Percentiles rank a stretch among this genome's conserved stretches.
Conservation (phyloP, 2,329 filamentous ascomycete species). For the Tolypocladium ophioglossoides region DNA sequence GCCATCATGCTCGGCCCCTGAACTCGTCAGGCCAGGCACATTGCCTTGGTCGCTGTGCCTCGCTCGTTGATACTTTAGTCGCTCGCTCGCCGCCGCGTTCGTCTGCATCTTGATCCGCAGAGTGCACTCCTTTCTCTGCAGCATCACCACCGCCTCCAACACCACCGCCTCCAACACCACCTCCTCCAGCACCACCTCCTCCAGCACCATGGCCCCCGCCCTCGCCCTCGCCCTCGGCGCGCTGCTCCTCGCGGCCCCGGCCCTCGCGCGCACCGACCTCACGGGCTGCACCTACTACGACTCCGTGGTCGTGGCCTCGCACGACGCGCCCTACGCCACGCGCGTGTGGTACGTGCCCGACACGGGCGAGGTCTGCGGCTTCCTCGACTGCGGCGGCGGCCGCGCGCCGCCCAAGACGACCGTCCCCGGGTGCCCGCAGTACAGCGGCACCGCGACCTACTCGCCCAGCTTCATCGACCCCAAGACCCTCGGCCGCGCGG, state of each 20-base stretch:
- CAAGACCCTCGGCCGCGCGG: conserved; percentile 13
- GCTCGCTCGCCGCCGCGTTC: not conserved
- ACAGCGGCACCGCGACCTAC: conserved; percentile 45
- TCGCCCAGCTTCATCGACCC: conserved; percentile 36
- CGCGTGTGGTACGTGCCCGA: conserved; percentile 50
- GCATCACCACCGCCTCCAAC: not conserved
- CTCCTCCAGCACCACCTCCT: too few relatives aligned
- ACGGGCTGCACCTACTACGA: conserved; percentile 33
- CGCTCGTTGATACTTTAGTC: not conserved
- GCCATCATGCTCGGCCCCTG: too few relatives aligned
- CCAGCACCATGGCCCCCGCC: conserved; percentile 12
- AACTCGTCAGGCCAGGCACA: too few relatives aligned
- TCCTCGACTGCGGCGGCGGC: conserved; percentile 58
- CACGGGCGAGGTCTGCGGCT: conserved; percentile 52
- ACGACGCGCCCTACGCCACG: conserved; percentile 27
- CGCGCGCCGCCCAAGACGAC: conserved; percentile 52
- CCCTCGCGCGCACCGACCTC: conserved; percentile 33
- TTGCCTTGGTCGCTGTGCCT: not conserved
- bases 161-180: not conserved
- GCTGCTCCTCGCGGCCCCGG: conserved; percentile 19
- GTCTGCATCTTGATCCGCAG: not conserved
- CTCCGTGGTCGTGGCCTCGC: conserved; percentile 17
- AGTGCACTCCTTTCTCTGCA: not conserved
- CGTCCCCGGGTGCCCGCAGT: conserved; percentile 48
- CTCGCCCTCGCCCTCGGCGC: conserved; percentile 13